Evolutionary conservation across 805 yeast genomes (phyloP).

Genomic region (Yarrowia yakushimensis): DNA sequence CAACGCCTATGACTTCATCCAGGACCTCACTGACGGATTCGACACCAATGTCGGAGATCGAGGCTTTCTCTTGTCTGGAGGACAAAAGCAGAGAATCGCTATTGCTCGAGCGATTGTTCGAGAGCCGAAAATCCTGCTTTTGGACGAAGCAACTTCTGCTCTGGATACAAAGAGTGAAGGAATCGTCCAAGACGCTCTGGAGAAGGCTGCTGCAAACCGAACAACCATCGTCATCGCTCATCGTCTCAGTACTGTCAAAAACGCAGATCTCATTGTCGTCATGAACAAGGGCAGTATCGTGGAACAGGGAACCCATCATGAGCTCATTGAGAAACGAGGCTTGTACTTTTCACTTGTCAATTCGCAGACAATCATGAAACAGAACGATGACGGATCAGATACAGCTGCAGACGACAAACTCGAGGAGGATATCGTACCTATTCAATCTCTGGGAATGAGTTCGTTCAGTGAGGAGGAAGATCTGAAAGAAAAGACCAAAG

Average conservation of each 20-base stretch:
- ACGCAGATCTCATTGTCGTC: slow-evolving; percentile 56
- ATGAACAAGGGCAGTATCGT: slow-evolving; percentile 49
- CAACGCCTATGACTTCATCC: slow-evolving; percentile 42
- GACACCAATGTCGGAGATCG: slow-evolving; percentile 65
- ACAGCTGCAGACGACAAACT: not conserved
- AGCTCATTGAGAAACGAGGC: slow-evolving; percentile 36
- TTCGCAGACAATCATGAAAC: slow-evolving; percentile 36
- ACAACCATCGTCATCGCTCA: slow-evolving; percentile 60
- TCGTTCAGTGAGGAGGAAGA: not conserved
- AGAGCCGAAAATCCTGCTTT: slow-evolving; percentile 51
- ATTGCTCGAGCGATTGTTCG: slow-evolving; percentile 62
- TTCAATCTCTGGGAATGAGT: not conserved
- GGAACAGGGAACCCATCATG: slow-evolving; percentile 45
- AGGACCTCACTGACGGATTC: slow-evolving; percentile 72
- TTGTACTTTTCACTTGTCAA: slow-evolving; percentile 38
- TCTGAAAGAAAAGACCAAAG: not conserved
- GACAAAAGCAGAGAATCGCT: slow-evolving; percentile 64
- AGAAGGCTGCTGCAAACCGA: slow-evolving; percentile 37
- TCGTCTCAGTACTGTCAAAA: slow-evolving; percentile 52
- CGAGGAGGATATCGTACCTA: slow-evolving; percentile 1
- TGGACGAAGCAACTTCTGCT: slow-evolving; percentile 60
- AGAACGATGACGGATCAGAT: not conserved
- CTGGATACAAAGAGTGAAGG: slow-evolving; percentile 45
- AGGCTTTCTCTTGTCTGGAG: slow-evolving; percentile 59
- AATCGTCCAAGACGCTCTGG: slow-evolving; percentile 42